phyloP scores from a whole-genome alignment of 208 protist species.

The Acanthamoeba castellanii region DNA sequence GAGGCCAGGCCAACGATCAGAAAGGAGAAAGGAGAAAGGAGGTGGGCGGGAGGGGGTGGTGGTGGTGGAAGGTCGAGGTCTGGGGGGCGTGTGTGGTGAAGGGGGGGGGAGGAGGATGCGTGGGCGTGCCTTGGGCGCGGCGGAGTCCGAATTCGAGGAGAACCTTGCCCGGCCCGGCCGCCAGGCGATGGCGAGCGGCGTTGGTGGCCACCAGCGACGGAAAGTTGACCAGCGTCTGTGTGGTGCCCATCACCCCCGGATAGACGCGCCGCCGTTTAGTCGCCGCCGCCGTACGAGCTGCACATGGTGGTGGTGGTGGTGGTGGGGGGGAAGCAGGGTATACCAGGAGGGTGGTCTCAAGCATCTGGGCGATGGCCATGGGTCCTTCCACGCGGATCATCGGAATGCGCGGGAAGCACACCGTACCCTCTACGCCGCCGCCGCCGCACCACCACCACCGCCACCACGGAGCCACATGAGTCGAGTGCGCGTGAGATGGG shows the following conservation, averaged over 20 bases:
- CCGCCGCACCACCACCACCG: no score
- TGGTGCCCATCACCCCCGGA: no score
- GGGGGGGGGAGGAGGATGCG: not conserved
- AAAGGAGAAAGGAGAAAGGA: no score
- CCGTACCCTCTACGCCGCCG: constrained; percentile 85
- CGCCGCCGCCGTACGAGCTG: constrained; percentile 86
- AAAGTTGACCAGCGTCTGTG: constrained; percentile 88
- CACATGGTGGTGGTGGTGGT: no score
- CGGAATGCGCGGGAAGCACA: constrained; percentile 91
- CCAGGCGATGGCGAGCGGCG: constrained; percentile 86
- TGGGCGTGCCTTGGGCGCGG: constrained; percentile 89
- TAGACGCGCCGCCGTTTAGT: no score
- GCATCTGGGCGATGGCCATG: constrained; percentile 89
- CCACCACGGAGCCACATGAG: no score
- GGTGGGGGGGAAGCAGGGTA: no score
- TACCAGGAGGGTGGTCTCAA: constrained; percentile 92
- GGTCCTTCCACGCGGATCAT: constrained; percentile 91
- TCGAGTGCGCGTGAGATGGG: no score
- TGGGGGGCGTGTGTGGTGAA: constrained; percentile 65
- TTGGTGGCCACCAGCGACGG: constrained; percentile 92
- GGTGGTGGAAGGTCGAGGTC: constrained; percentile 93
- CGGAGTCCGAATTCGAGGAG: constrained; percentile 95
- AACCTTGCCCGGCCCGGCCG: constrained; percentile 26
- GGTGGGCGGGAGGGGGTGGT: no score
- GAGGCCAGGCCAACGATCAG: no score